Evolutionary conservation across 1,139 yeast genomes (phyloP).

Genomic region (Geotrichum candidum): DNA sequence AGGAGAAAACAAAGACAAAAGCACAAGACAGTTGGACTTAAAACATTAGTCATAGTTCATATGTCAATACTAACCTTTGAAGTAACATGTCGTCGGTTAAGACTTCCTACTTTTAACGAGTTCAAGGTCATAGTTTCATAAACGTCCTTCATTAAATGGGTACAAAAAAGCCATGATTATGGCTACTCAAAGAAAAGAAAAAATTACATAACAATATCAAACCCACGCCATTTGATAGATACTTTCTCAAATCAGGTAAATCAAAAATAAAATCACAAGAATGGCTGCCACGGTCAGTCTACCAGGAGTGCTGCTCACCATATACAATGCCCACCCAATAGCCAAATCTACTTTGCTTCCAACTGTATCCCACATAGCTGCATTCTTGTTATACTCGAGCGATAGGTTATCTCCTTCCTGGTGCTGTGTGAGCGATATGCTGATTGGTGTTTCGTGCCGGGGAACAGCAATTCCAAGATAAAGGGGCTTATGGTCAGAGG

Average conservation of each 20-base stretch:
- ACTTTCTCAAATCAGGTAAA: not conserved
- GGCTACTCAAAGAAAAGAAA: not conserved
- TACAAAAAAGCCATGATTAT: not conserved
- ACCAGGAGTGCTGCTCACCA: slow-evolving; percentile 20
- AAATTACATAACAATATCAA: not conserved
- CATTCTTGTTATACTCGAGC: slow-evolving; percentile 2
- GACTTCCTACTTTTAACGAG: too few species aligned
- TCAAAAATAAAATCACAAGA: slow-evolving; percentile 1
- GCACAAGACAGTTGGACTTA: too few species aligned
- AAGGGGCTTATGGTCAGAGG: slow-evolving; percentile 45
- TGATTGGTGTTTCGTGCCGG: slow-evolving; percentile 38
- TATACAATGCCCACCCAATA: slow-evolving; percentile 10
- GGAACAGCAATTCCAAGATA: slow-evolving; percentile 45
- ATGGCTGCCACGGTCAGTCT: not conserved
- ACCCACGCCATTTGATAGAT: not conserved
- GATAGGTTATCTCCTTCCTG: slow-evolving; percentile 5
- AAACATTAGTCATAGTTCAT: too few species aligned
- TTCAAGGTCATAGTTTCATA: too few species aligned
- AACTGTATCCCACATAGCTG: slow-evolving; percentile 3
- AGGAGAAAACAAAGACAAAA: too few species aligned
- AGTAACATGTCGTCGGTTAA: too few species aligned
- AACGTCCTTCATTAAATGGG: too few species aligned
- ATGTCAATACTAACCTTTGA: too few species aligned
- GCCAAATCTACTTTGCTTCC: slow-evolving; percentile 5
- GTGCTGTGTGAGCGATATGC: not conserved